These are phyloP conservation scores for Phytophthora brassicae DNA, from an alignment of 352 stramenopile genomes.

Conservation along the genomic window DNA sequence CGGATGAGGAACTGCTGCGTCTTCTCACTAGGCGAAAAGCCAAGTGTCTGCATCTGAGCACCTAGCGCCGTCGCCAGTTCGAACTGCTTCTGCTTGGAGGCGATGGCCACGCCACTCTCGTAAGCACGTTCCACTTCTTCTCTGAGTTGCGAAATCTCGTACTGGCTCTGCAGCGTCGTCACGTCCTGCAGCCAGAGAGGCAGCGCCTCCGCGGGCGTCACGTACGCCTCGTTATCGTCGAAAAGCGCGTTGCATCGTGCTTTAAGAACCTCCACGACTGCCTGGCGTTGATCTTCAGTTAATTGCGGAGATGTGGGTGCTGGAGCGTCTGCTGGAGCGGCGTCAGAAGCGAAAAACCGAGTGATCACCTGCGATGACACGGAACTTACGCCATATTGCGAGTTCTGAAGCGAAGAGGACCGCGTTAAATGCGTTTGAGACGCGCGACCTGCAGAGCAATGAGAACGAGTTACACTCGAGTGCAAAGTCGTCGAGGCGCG, in stretches of 20 bases:
- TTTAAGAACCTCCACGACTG: slow-evolving; percentile 43
- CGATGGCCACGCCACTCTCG: slow-evolving; percentile 68
- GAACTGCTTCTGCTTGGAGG: slow-evolving; percentile 74
- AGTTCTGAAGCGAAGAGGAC: slow-evolving; percentile 7
- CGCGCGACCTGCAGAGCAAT: not conserved
- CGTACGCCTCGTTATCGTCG: slow-evolving; percentile 43
- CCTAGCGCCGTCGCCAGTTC: slow-evolving; percentile 40
- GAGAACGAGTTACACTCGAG: not conserved
- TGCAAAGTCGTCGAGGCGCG: not conserved
- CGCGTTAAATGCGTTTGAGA: not conserved
- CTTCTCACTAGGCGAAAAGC: slow-evolving; percentile 27
- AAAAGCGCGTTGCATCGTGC: slow-evolving; percentile 55
- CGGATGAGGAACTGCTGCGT: slow-evolving; percentile 60
- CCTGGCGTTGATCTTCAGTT: slow-evolving; percentile 19
- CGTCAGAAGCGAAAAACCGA: slow-evolving; percentile 17
- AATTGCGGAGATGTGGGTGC: not conserved
- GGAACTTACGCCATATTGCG: slow-evolving; percentile 1
- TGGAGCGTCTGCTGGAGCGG: slow-evolving; percentile 1
- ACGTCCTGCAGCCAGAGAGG: slow-evolving; percentile 40
- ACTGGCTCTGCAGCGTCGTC: slow-evolving; percentile 25
- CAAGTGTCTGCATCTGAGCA: slow-evolving; percentile 52
- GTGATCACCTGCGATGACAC: not conserved
- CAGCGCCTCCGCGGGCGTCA: slow-evolving; percentile 29
- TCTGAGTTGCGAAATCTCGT: slow-evolving; percentile 6
- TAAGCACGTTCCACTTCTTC: slow-evolving; percentile 50